Evolutionary conservation across 192 early-diverging fungal genomes (phyloP).

Genomic region (Podila verticillata): DNA sequence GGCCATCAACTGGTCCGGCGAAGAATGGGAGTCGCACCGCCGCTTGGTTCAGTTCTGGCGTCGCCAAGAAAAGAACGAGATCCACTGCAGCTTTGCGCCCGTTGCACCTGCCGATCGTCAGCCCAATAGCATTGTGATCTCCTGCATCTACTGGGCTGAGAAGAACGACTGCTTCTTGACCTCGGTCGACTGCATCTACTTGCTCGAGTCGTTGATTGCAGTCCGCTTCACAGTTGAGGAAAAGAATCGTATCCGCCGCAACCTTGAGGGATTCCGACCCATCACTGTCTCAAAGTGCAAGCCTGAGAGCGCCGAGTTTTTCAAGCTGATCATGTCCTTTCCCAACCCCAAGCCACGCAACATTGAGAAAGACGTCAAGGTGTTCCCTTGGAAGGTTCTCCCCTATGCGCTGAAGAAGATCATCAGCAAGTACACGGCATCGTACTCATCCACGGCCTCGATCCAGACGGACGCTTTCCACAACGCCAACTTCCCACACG

Average conservation of each 20-base stretch:
- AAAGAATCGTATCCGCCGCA: conserved; percentile 89
- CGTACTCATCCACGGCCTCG: conserved; percentile 56
- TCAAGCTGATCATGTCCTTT: conserved; percentile 85
- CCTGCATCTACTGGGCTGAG: conserved; percentile 84
- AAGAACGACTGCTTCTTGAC: conserved; percentile 81
- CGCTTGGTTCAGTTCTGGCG: conserved; percentile 82
- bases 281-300: conserved; percentile 82
- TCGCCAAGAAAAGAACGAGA: conserved; percentile 70
- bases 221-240: conserved; percentile 83
- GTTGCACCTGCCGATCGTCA: conserved; percentile 66
- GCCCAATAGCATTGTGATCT: conserved; percentile 76
- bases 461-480: conserved; percentile 55
- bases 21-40: conserved; percentile 71
- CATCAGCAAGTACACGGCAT: conserved; percentile 76
- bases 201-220: conserved; percentile 78
- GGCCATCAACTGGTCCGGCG: conserved; percentile 71
- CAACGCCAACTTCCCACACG: conserved; percentile 49
- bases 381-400: conserved; percentile 83
- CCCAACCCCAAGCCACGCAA: conserved; percentile 85
- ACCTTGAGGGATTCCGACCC: conserved; percentile 83
- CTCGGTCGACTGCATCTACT: conserved; percentile 80
- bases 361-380: conserved; percentile 91
- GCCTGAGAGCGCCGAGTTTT: conserved; percentile 80
- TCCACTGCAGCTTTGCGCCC: conserved; percentile 70
- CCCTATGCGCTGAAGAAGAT: conserved; percentile 79